Evolutionary conservation across 2,329 filamentous ascomycete species (phyloP), one percentile per base, ranked within the genome.

Genomic region (Pseudocercospora musae): DNA sequence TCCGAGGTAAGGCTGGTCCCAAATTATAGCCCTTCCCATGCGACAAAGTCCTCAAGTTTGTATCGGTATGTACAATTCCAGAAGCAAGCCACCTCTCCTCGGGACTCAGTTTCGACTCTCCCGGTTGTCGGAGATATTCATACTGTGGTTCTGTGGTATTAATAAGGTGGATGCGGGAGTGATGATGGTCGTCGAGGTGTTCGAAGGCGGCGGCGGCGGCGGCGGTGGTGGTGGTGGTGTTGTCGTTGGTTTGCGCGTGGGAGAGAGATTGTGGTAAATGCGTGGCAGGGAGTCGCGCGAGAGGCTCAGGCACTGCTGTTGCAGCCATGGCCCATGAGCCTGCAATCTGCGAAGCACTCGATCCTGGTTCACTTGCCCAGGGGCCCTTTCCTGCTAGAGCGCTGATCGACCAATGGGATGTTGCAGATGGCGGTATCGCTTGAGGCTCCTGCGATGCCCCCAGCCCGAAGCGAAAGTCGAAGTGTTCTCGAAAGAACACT

Each of bases 1-100:
- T 66, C 59, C 54, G 57, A 20, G 66, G 63, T 64, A 64, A 58
- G 40, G 55, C 57, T 56, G 55, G 55, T 58, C 49, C 63, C 54
- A 59, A 52, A 56, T 62, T 33, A 27, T 53, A 37, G 18, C 40
- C 52, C 46, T 46, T 59, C 27, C 62, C 62, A 57, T 57, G 25
- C 57, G 50, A 40, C 25, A 50, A 57, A 18, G 49, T 31, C 49
- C 31, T 23, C 70, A 64, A 44, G 66, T 66, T 52, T 57, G 66
- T 52, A 69, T 52, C 23, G 21, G 48, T 52, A 52, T 52, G 25
- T 33, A 54, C 52, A 54, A 40, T 54, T 15, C 52, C 29, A 20
- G 52, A 54, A 33, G 52, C 52, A 40, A 40, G 52, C 52, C 52
- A 40, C 52, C 52, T 21, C 29, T 54, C n/a, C 52, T 40, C 52